Evolutionary conservation across 176 grass and related monocot species (phyloP).

Genomic region (Musa schizocarpa): DNA sequence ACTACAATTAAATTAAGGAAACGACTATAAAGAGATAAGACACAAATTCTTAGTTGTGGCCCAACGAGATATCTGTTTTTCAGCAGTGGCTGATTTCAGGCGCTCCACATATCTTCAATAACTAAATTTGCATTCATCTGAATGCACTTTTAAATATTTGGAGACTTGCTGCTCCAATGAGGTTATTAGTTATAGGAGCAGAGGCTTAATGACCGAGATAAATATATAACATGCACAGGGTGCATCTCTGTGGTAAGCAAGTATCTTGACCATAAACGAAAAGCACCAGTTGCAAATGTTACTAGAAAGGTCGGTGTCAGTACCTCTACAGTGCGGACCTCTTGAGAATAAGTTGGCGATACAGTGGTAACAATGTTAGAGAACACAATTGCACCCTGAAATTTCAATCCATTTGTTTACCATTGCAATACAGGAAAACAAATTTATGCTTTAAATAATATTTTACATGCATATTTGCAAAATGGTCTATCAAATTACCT

Average conservation of each 20-base stretch:
- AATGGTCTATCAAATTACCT: constrained; percentile 41
- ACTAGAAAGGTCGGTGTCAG: constrained; percentile 7
- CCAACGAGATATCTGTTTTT: no score
- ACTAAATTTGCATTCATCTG: not conserved
- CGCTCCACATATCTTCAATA: not conserved
- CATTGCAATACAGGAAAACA: not conserved
- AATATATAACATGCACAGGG: not conserved
- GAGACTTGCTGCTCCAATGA: not conserved
- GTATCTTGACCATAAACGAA: not conserved
- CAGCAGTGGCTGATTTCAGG: no score
- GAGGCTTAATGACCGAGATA: not conserved
- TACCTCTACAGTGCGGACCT: constrained; percentile 81
- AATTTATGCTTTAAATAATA: not conserved
- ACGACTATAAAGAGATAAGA: no score
- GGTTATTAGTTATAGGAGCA: not conserved
- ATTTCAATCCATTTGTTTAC: constrained; percentile 1
- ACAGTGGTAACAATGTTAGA: constrained; percentile 98
- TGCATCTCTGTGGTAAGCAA: not conserved
- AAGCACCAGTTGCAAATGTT: not conserved
- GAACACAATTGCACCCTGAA: constrained; percentile 88
- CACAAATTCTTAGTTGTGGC: no score
- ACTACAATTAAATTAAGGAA: no score
- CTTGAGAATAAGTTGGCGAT: constrained; percentile 93
- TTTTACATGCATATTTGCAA: not conserved
- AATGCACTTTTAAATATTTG: not conserved